A percentile compares a stretch with the other conserved stretches of the same genome.
Evolutionary conservation across 176 grass and related monocot species (phyloP).

Genomic region (Dendrocalamus sinicus): DNA sequence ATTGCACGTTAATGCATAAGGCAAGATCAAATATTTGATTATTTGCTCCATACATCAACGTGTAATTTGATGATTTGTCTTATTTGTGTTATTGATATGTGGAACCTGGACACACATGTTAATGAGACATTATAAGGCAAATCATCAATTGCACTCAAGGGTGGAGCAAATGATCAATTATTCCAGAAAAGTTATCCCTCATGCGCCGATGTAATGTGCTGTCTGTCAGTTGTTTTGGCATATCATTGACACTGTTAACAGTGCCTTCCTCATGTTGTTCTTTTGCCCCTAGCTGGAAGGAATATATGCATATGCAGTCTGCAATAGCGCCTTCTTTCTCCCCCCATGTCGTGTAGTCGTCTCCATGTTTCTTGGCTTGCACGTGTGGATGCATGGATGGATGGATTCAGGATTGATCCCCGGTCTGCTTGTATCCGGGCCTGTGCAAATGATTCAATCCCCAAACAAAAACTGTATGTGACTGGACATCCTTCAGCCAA

Average conservation of each 20-base stretch:
- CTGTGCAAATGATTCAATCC: not conserved
- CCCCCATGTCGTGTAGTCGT: not conserved
- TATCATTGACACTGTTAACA: not conserved
- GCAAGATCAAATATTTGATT: too few relatives aligned
- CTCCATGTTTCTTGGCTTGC: not conserved
- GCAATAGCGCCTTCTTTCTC: not conserved
- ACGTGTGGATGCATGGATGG: not conserved
- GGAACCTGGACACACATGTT: accelerated
- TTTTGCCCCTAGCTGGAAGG: conserved; percentile 36
- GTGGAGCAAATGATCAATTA: too few relatives aligned
- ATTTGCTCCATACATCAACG: too few relatives aligned
- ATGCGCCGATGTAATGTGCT: not conserved
- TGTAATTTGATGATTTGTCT: too few relatives aligned
- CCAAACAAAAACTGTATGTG: not conserved
- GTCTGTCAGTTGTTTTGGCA: conserved; percentile 39
- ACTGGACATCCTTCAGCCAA: not conserved
- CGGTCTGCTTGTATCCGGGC: not conserved
- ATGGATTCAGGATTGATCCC: not conserved
- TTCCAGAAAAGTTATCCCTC: not conserved
- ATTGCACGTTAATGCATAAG: too few relatives aligned
- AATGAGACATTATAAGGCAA: too few relatives aligned
- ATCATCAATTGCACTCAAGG: too few relatives aligned
- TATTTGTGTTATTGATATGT: too few relatives aligned
- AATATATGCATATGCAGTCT: conserved; percentile 17
- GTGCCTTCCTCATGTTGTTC: conserved; percentile 16